Percentiles rank a stretch among this genome's conserved stretches.
Evolutionary conservation across 164 flowering plant genomes (phyloP).

Genomic region (Macadamia integrifolia): DNA sequence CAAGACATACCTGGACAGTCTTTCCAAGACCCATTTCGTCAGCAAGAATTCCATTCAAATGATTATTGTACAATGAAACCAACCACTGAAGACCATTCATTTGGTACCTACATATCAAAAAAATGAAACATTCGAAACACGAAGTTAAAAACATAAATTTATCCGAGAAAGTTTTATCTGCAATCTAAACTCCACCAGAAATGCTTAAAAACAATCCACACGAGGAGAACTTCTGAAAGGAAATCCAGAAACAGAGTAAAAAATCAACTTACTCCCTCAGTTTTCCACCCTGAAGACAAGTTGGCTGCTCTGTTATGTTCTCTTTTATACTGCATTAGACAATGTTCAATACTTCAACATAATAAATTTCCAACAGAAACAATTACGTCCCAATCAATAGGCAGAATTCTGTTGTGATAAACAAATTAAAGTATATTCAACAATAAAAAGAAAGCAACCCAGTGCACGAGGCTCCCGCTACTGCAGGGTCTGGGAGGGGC

Average conservation of each 20-base stretch:
- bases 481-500: too few relatives aligned
- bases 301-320: conserved; percentile 79
- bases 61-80: conserved; percentile 90
- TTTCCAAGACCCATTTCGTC: conserved; percentile 99
- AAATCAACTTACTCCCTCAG: conserved; percentile 78
- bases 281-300: conserved; percentile 76
- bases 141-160: neutral
- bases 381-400: neutral
- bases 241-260: neutral
- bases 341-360: conserved; percentile 2
- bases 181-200: neutral
- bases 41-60: conserved; percentile 97
- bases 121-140: neutral
- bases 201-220: neutral
- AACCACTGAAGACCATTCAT: conserved; percentile 98
- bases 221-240: neutral
- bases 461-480: too few relatives aligned
- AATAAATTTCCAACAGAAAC: neutral
- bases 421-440: neutral
- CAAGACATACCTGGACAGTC: conserved; percentile 78
- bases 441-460: neutral
- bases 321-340: conserved; percentile 78
- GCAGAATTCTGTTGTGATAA: neutral
- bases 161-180: neutral
- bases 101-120: conserved; percentile 65